Evolutionary conservation across 2,329 filamentous ascomycete genomes (phyloP), one percentile per base, ranked within the genome.

Genomic region (Cadophora gregata): DNA sequence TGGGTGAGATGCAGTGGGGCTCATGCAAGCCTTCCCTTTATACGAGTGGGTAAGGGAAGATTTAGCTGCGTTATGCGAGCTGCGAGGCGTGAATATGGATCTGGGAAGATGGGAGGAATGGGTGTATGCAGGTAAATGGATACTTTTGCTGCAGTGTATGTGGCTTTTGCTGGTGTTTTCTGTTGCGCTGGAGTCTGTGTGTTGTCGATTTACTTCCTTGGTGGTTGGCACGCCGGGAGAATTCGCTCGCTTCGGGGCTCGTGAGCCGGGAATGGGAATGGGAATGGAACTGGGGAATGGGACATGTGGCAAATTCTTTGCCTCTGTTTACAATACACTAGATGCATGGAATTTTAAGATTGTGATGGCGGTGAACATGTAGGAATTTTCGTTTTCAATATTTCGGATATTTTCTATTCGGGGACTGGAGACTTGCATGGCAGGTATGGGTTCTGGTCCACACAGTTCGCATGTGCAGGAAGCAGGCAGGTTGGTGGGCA

Each of bases 341-440:
- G 58, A 38, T 16, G 33, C 31, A 58, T 38, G 21, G 42, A 45
- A n/a, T 50, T 64, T 72, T 71, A 70, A 73, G 61, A 73, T 73
- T 73, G 64, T 61, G 70, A 65, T 65, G 51, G 71, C 71, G 71
- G 71, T 73, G 71, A 68, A 55, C 24, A 67, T 56, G 53, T 55
- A 33, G 16, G 5, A 33, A 33, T 16, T 45, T 42, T 27, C 59
- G 31, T 12, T 48, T 59, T 51, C 51, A 25, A n/a, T 59, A 42
- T 31, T 59, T 31, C 45, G 38, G 31, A 47, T 36, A 19, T 16
- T 51, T 50, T 25, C 14, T 59, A 19, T n/a, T 10, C 31, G n/a
- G 19, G 53, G 53, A 14, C 21, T 25, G 33, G n/a, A 31, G 36
- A 31, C 55, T 25, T 55, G 50, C 25, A 55, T 55, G 27, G 27